A percentile compares a stretch with the other conserved stretches of the same genome.
phyloP scores from a whole-genome alignment of 2,329 filamentous ascomycete species.

The Samsoniella hepiali region DNA sequence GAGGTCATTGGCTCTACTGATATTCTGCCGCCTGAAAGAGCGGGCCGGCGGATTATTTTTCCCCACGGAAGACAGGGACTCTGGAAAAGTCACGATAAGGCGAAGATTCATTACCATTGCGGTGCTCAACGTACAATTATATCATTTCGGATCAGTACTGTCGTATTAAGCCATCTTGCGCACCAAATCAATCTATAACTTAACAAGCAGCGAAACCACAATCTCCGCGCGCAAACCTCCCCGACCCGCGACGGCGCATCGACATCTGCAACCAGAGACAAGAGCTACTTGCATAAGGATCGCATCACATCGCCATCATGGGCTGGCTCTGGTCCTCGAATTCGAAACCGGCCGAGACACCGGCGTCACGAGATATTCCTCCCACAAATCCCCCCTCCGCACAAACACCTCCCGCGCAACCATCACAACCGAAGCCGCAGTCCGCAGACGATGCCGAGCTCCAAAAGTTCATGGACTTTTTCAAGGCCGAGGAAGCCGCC shows the following conservation, averaged over 20 bases:
- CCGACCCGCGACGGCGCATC: neutral
- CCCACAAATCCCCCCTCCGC: conserved; percentile 23
- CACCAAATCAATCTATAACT: neutral
- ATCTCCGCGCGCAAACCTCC: neutral
- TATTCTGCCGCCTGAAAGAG: neutral
- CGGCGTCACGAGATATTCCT: conserved; percentile 25
- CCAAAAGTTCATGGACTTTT: conserved; percentile 50
- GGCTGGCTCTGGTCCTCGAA: conserved; percentile 58
- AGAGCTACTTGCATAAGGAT: neutral
- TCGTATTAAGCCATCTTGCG: neutral
- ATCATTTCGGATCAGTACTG: neutral
- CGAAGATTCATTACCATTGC: neutral
- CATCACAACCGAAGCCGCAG: conserved; percentile 38
- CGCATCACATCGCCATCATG: conserved; percentile 41
- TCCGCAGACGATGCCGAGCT: conserved; percentile 37
- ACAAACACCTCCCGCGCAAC: conserved; percentile 23
- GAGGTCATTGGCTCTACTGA: conserved; percentile 6
- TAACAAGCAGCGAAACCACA: neutral
- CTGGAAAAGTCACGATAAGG: conserved; percentile 3
- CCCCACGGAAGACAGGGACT: neutral
- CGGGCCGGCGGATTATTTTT: conserved; percentile 18
- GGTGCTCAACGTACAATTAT: neutral
- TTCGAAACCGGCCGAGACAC: conserved; percentile 26
- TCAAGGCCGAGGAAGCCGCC: conserved; percentile 34
- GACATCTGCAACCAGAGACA: neutral